Conservation (phyloP, 352 stramenopile genomes). For the Globisporangium iwayamae region DNA sequence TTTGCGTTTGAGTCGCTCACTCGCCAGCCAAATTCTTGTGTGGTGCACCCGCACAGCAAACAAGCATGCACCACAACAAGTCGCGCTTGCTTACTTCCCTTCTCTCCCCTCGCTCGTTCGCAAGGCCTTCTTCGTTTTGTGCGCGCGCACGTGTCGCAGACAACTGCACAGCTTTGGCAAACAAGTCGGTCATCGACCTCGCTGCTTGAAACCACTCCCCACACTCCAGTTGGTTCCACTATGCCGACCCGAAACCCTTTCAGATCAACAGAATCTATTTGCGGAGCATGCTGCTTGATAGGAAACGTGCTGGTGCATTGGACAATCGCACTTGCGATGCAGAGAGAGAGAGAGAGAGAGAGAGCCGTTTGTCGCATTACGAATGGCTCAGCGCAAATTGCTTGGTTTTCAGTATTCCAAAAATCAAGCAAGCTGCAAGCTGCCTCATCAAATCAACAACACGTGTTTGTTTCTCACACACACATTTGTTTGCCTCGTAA, state of each 20-base stretch:
- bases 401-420: too few species aligned
- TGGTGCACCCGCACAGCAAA: neutral
- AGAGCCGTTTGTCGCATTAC: too few species aligned
- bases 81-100: neutral
- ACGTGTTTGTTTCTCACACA: neutral
- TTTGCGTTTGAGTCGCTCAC: neutral
- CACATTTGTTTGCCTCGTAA: neutral
- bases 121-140: slow-evolving; percentile 10
- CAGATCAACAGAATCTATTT: too few species aligned
- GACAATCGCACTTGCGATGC: neutral
- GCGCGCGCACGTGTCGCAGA: slow-evolving; percentile 4
- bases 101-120: neutral
- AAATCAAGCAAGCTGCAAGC: too few species aligned
- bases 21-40: slow-evolving; percentile 1
- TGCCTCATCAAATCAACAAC: neutral
- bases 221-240: neutral
- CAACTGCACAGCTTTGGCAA: neutral
- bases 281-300: neutral
- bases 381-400: too few species aligned
- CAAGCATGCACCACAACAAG: neutral
- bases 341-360: neutral
- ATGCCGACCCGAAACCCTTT: neutral
- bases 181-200: slow-evolving; percentile 1
- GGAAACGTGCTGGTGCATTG: neutral
- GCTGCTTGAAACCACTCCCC: neutral